These are phyloP conservation scores for Prunella vulgaris DNA, from an alignment of 257 asterid genomes.

Conservation along the genomic window DNA sequence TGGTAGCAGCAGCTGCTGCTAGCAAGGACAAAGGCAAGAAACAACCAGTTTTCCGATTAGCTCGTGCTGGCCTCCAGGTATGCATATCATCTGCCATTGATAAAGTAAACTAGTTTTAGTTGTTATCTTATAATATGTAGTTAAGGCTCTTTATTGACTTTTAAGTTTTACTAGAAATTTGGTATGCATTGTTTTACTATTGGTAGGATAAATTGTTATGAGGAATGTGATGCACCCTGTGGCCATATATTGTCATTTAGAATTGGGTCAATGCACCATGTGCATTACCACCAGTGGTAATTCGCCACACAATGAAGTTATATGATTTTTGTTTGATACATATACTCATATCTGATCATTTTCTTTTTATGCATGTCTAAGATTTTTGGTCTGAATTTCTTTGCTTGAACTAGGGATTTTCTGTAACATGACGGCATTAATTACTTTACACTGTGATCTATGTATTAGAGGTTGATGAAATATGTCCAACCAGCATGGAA, in stretches of 20 bases:
- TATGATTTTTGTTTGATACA: background rate
- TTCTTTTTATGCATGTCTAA: background rate
- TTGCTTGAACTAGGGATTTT: slow-evolving; percentile 1
- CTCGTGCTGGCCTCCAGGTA: slow-evolving; percentile 95
- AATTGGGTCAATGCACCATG: background rate
- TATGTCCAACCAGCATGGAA: slow-evolving; percentile 7
- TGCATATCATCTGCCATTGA: background rate
- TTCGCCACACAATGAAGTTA: background rate
- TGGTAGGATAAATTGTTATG: background rate
- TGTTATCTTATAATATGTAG: background rate
- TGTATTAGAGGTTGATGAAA: background rate
- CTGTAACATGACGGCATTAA: background rate
- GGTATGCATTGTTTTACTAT: background rate
- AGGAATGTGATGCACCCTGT: background rate
- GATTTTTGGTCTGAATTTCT: background rate
- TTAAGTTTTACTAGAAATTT: background rate
- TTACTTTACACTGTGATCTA: slow-evolving; percentile 3
- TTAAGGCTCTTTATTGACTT: background rate
- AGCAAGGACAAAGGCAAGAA: slow-evolving; percentile 88
- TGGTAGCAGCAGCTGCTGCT: slow-evolving; percentile 72
- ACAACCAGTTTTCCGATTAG: slow-evolving; percentile 71
- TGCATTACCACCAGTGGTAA: background rate
- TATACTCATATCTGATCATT: background rate
- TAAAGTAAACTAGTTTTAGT: background rate
- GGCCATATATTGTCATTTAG: background rate